Base-by-base conservation (phyloP, 371 early-diverging fungal species). In the Mortierella sp. region DNA sequence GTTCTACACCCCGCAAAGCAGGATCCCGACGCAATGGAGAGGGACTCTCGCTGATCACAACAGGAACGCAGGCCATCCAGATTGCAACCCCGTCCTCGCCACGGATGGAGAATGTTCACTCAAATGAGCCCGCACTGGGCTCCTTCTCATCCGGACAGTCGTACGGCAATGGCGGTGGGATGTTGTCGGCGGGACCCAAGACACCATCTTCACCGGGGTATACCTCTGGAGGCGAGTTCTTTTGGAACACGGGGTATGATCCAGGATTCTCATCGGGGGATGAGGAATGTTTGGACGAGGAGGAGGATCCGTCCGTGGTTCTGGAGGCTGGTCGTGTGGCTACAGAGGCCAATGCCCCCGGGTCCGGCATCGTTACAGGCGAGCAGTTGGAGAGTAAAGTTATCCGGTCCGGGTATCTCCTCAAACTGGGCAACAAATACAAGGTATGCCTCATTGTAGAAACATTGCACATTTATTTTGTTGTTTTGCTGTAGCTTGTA, bases 401-500 rank as follows among this genome's bases (percentile, higher is more conserved):
- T 0, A 73, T 94, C 1, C 86, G 89, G 44, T 92, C 94, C 71
- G 95, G 95, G 3, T 93, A 94, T 75, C 77, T 94, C 19, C 79
- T 90, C 47, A 93, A 94, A 64, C 87, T 92, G 13, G 91, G 93
- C 0, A 88, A 91, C 48, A 92, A 83, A 68, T 88, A 92, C 77
- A 94, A 92, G 78, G 78, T 78, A 63, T 3, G 58, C 29, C 22
- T 3, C 1, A 10, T 26, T 31, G n/a, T 22, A 29, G n/a, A n/a
- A n/a, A 29, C 2, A 13, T 31, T 8, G 40, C 19, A 4, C 24
- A 31, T 34, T 29, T 22, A 22, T 29, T 8, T 13, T 29, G 24
- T 48, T 64, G 40, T 34, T 14, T 10, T 58, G 1, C 34, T 37
- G 14, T 1, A 31, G 11, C 37, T 40, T 24, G 39, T 45, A 2